Evolutionary conservation across 1,284 basidiomycete species (phyloP).

Genomic region (Stygiomarasmius scandens): DNA sequence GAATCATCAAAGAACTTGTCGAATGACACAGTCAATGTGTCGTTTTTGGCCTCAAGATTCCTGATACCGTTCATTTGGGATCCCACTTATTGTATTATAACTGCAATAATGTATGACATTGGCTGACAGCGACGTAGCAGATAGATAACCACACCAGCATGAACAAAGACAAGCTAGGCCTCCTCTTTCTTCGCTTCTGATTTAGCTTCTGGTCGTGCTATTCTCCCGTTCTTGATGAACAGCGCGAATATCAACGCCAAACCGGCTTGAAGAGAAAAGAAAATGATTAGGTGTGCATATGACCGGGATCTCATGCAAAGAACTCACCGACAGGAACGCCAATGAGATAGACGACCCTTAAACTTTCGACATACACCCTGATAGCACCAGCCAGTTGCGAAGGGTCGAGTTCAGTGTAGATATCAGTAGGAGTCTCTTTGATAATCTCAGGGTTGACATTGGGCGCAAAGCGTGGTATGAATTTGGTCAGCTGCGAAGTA

Average conservation of each 20-base stretch:
- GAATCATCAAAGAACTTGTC: too few species aligned
- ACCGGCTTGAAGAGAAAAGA: background rate
- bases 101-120: too few species aligned
- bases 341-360: constrained; percentile 14
- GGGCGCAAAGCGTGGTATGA: constrained; percentile 15
- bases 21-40: too few species aligned
- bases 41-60: too few species aligned
- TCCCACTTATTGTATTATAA: too few species aligned
- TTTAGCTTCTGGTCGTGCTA: background rate
- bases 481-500: constrained; percentile 9
- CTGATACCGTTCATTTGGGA: too few species aligned
- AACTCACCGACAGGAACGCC: constrained; percentile 14
- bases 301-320: too few species aligned
- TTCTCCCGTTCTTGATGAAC: constrained; percentile 9
- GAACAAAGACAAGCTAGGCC: too few species aligned
- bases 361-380: constrained; percentile 7
- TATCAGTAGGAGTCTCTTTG: constrained; percentile 7
- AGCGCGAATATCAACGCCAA: constrained; percentile 4
- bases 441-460: constrained; percentile 8
- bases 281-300: background rate
- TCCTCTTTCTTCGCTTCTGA: too few species aligned
- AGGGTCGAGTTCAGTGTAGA: constrained; percentile 5
- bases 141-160: too few species aligned
- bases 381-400: constrained; percentile 9
- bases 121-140: too few species aligned